Percentiles rank a stretch among this genome's conserved stretches.
Evolutionary conservation across 1,284 basidiomycete species (phyloP).

Genomic region (Puccinia triticina): DNA sequence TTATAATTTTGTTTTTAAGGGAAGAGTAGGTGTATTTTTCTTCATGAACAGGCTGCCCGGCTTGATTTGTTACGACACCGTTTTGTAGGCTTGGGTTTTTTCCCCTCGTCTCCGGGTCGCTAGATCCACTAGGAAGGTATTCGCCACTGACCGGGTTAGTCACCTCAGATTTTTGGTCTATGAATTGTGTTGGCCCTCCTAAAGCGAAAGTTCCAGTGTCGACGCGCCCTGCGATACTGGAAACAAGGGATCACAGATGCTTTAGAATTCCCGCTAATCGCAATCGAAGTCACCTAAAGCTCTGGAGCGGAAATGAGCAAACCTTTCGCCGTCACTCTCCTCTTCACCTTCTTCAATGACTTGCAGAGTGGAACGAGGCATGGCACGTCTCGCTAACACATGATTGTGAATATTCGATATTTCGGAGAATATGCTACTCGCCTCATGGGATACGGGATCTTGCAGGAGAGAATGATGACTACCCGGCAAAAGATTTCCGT

Average conservation of each 20-base stretch:
- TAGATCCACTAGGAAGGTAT: too few relatives aligned
- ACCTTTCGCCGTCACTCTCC: neutral
- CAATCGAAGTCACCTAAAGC: neutral
- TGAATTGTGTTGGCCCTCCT: too few relatives aligned
- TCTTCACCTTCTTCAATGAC: neutral
- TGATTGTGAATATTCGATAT: neutral
- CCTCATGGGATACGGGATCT: neutral
- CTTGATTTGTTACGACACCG: too few relatives aligned
- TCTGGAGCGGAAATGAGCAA: neutral
- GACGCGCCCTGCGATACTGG: neutral
- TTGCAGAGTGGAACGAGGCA: neutral
- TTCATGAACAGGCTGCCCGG: too few relatives aligned
- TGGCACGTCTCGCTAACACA: neutral
- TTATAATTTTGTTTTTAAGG: neutral
- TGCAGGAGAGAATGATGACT: neutral
- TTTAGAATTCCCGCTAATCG: neutral
- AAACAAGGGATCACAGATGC: neutral
- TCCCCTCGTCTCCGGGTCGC: too few relatives aligned
- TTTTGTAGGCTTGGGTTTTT: too few relatives aligned
- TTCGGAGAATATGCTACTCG: neutral
- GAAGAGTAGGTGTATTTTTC: too few relatives aligned
- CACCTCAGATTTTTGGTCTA: too few relatives aligned
- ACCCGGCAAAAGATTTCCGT: neutral
- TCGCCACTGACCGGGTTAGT: too few relatives aligned
- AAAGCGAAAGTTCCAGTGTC: too few relatives aligned